Conservation (phyloP, 768 basidiomycete species). For the Mrakia frigida region DNA sequence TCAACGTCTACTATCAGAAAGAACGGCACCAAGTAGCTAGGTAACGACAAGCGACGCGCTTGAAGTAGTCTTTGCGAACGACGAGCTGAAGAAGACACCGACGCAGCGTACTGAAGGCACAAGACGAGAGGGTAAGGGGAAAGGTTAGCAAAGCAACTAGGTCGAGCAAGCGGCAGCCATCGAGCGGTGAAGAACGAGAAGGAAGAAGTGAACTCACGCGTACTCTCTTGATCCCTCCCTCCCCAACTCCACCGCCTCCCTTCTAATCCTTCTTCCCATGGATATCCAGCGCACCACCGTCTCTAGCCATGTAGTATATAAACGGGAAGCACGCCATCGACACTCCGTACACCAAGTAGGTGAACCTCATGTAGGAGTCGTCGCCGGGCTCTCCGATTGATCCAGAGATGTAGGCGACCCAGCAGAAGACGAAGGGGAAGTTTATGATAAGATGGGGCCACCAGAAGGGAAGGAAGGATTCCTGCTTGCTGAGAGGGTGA, state of each 20-base stretch:
- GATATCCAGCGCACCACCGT: not conserved
- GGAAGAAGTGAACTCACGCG: not conserved
- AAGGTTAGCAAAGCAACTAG: no score
- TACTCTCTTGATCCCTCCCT: not conserved
- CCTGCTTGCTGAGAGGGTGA: not conserved
- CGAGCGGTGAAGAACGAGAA: not conserved
- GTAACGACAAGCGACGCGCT: no score
- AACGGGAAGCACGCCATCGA: not conserved
- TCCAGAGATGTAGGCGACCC: not conserved
- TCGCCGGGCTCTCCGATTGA: not conserved
- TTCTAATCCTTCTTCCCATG: no score
- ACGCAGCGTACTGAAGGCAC: no score
- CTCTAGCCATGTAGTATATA: not conserved
- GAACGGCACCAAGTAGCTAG: no score
- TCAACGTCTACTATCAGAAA: no score
- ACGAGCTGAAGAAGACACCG: no score
- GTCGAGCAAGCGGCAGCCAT: no score
- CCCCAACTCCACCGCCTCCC: not conserved
- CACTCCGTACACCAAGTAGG: not conserved
- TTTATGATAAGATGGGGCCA: not conserved
- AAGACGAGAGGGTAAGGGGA: no score
- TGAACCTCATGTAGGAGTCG: not conserved
- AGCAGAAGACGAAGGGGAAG: not conserved
- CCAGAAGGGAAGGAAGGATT: not conserved
- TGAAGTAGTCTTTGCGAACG: no score